Base-by-base conservation (phyloP, 2,329 filamentous ascomycete genomes). In the Microthyrium microscopicum region DNA sequence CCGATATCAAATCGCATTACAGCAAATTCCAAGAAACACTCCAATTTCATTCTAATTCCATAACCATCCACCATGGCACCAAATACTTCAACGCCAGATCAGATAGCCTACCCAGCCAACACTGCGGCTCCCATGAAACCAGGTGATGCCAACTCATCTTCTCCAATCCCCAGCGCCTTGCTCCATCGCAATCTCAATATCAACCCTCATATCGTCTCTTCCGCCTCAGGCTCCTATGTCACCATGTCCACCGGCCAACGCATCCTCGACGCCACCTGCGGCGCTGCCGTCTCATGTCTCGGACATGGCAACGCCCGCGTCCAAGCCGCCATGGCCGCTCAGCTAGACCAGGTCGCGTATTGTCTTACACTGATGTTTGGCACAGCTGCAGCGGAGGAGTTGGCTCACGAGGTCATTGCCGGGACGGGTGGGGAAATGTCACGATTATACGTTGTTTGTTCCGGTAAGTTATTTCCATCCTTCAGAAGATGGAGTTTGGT, bases 241-340 rank as follows among this genome's bases (percentile, higher is more conserved):
- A 52, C 57, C 21, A 54, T 72, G 2, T 56, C 57, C 42, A 60
- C 63, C 46, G 74, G 73, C 2, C 61, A 65, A 17, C 58, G 55
- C 21, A 66, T 89, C 27, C 64, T 84, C 11, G 81, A 89, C 49
- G 75, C 71, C 2, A 78, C 74, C 15, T 69, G 75, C 19, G 81
- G 81, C 15, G 76, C 80, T 3, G 77, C 75, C 16, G 78, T 84
- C 3, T 64, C 72, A 7, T 76, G 73, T 46, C 56, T 87, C 7
- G 81, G 80, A 5, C 73, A 82, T 43, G 71, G 69, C 20, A 64
- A 76, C 33, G 46, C 60, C 26, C 60, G 73, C 30, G 68, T 85
- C 9, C 58, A 60, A 9, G 55, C 65, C 3, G 77, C 74, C 1
- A 63, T 82, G 26, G 51, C 57, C 4, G 44, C 60, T 9, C 77